Conservation (phyloP, 2,329 filamentous ascomycete genomes). For the Conoideocrella luteorostrata region DNA sequence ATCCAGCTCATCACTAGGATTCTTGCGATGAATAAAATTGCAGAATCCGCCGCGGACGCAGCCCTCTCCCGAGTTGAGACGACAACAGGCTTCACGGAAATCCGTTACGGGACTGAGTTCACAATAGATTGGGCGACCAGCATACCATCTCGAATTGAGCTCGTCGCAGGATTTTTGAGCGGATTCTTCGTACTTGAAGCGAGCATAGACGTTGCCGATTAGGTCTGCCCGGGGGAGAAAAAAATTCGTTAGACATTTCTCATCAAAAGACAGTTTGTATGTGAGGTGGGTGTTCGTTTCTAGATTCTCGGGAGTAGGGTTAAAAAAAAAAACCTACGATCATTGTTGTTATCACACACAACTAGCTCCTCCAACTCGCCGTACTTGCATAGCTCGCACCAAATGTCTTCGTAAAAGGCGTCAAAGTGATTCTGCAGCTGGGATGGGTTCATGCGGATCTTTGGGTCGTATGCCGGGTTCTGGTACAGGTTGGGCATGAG, state of each 20-base stretch:
- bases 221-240: conserved; percentile 53
- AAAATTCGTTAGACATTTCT: conserved; percentile 5
- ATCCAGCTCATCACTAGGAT: conserved; percentile 83
- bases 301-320: no score
- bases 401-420: conserved; percentile 99
- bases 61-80: conserved; percentile 88
- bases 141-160: conserved; percentile 94
- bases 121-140: conserved; percentile 94
- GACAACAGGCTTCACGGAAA: conserved; percentile 95
- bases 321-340: conserved; percentile 54
- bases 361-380: conserved; percentile 96
- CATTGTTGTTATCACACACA: conserved; percentile 99
- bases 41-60: conserved; percentile 96
- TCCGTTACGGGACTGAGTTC: conserved; percentile 95
- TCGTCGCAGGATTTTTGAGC: conserved; percentile 91
- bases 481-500: conserved; percentile 98
- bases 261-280: not conserved
- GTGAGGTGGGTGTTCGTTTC: no score
- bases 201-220: conserved; percentile 97
- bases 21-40: conserved; percentile 99
- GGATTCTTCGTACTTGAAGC: conserved; percentile 99
- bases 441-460: conserved; percentile 91
- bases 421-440: conserved; percentile 99
- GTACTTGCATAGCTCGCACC: conserved; percentile 99
- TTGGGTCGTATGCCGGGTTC: conserved; percentile 94